Percentiles rank a stretch among this genome's conserved stretches.
phyloP scores from a whole-genome alignment of 345 rosid genomes.

The Capsella bursapastoris region DNA sequence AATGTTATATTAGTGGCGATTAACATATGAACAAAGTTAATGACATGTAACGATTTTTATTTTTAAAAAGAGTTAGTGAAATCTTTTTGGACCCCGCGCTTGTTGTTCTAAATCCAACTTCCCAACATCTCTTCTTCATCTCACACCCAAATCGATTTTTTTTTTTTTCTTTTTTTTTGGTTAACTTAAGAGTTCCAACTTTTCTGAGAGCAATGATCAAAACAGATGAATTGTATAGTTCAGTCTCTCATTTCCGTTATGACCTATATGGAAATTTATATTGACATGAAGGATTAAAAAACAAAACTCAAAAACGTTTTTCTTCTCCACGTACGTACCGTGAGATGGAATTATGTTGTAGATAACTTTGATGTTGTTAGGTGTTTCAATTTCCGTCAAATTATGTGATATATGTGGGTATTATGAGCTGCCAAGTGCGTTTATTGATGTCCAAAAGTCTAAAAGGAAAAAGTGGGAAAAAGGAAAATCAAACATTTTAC shows the following conservation, averaged over 20 bases:
- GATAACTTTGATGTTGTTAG: not conserved
- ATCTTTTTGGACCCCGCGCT: slow-evolving; percentile 34
- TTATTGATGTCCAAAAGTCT: slow-evolving; percentile 12
- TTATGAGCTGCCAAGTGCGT: slow-evolving; percentile 28
- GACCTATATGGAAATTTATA: no score
- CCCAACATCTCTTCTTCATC: not conserved
- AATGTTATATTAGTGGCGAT: not conserved
- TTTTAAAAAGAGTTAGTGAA: not conserved
- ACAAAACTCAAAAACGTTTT: not conserved
- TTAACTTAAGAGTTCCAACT: not conserved
- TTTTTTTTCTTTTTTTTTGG: not conserved
- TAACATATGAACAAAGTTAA: not conserved
- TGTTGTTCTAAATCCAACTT: slow-evolving; percentile 7
- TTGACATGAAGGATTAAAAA: not conserved
- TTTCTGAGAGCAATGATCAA: not conserved
- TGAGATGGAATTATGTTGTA: no score
- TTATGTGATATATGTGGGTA: slow-evolving; percentile 18
- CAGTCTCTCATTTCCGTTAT: not conserved
- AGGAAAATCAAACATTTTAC: not conserved
- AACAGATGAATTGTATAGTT: not conserved
- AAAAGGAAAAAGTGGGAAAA: slow-evolving; percentile 6
- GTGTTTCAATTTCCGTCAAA: slow-evolving; percentile 2
- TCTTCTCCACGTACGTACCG: no score
- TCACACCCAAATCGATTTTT: not conserved
- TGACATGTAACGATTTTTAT: slow-evolving; percentile 5